A percentile compares a stretch with the other conserved stretches of the same genome.
Conservation (phyloP, 495 filamentous ascomycete genomes). For the Daldinia concentrica region DNA sequence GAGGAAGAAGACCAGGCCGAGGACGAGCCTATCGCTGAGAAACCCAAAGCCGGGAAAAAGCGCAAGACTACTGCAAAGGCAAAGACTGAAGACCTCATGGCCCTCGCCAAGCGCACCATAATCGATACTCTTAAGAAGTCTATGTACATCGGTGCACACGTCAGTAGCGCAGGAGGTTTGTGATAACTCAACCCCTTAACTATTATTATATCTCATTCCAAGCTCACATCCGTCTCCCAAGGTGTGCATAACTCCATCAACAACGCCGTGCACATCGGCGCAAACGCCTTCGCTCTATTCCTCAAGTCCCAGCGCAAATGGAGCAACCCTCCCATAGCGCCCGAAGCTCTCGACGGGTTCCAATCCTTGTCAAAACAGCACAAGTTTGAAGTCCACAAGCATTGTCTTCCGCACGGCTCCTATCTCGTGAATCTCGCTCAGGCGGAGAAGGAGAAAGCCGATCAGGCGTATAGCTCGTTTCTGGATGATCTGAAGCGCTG, state of each 20-base stretch:
- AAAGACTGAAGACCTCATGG: slow-evolving; percentile 64
- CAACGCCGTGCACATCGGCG: slow-evolving; percentile 83
- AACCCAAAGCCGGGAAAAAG: slow-evolving; percentile 54
- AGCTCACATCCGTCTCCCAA: slow-evolving; percentile 45
- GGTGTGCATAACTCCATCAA: slow-evolving; percentile 88
- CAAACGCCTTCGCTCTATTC: slow-evolving; percentile 93
- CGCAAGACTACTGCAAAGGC: slow-evolving; percentile 55
- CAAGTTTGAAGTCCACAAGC: slow-evolving; percentile 72
- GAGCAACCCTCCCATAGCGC: slow-evolving; percentile 79
- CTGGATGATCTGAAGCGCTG: slow-evolving; percentile 89
- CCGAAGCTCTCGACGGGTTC: slow-evolving; percentile 74
- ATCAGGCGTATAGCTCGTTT: slow-evolving; percentile 88
- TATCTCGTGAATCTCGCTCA: slow-evolving; percentile 97
- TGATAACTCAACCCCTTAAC: slow-evolving; percentile 15
- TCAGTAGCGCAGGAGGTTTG: slow-evolving; percentile 84
- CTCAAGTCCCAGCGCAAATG: slow-evolving; percentile 96
- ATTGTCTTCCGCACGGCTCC: slow-evolving; percentile 89
- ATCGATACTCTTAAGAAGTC: slow-evolving; percentile 66
- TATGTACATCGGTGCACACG: slow-evolving; percentile 92
- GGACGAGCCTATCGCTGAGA: slow-evolving; percentile 36
- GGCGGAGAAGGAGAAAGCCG: slow-evolving; percentile 76
- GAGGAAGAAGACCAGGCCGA: slow-evolving; percentile 41
- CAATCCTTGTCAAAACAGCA: slow-evolving; percentile 70
- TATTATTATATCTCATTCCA: neutral
- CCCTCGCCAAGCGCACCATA: slow-evolving; percentile 72